phyloP scores from a whole-genome alignment of 2,329 filamentous ascomycete genomes.

The Zymoseptoria passerinii region DNA sequence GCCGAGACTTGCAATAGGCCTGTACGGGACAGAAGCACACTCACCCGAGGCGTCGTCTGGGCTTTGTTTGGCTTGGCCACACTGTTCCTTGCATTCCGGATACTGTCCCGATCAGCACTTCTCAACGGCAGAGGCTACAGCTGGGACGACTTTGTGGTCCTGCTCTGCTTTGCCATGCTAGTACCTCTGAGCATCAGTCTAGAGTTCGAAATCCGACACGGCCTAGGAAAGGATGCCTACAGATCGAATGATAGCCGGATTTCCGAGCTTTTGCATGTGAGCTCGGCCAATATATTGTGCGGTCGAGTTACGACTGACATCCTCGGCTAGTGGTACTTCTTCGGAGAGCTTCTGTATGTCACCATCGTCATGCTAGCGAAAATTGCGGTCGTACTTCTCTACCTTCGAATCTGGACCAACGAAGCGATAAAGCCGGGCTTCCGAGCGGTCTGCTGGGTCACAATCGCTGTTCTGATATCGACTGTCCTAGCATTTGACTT shows the following conservation, averaged over 20 bases:
- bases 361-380: conserved; percentile 14
- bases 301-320: background rate
- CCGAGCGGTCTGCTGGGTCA: conserved; percentile 12
- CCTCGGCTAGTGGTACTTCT: conserved; percentile 9
- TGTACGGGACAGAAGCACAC: conserved; percentile 1
- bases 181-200: conserved; percentile 7
- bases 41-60: conserved; percentile 11
- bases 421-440: conserved; percentile 12
- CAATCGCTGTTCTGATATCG: conserved; percentile 7
- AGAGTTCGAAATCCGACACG: conserved; percentile 7
- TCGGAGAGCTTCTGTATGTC: conserved; percentile 15
- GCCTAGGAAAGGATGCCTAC: conserved; percentile 7
- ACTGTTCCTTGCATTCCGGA: conserved; percentile 10
- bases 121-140: conserved; percentile 13
- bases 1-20: conserved; percentile 5
- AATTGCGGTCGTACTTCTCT: conserved; percentile 12
- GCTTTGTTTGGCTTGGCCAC: conserved; percentile 9
- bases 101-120: conserved; percentile 9
- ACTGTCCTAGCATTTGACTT: conserved; percentile 15
- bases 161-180: conserved; percentile 8
- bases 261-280: conserved; percentile 3
- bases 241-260: conserved; percentile 1
- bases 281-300: background rate
- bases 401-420: conserved; percentile 16
- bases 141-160: conserved; percentile 15